Percentiles rank a stretch among this genome's conserved stretches.
These are phyloP conservation scores for Hippophae gyantsensis DNA, from an alignment of 306 rosid species.

Conservation along the genomic window DNA sequence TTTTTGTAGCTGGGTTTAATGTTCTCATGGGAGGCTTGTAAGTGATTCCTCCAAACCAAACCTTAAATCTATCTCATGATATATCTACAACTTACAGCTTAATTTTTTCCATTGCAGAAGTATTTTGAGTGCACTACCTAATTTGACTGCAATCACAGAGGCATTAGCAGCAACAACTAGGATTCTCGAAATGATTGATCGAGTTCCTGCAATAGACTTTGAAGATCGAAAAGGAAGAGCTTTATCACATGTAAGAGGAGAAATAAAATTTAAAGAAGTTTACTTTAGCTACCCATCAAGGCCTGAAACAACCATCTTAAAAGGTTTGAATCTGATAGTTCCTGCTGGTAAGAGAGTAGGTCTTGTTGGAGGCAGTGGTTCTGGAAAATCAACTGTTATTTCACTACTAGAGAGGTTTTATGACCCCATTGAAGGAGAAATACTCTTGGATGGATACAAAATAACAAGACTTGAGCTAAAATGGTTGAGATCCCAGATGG, in stretches of 20 bases:
- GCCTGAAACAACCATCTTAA: slow-evolving; percentile 52
- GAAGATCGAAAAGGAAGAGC: slow-evolving; percentile 72
- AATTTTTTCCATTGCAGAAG: slow-evolving; percentile 46
- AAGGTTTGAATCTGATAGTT: slow-evolving; percentile 54
- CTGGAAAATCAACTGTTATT: slow-evolving; percentile 78
- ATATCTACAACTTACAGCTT: background rate
- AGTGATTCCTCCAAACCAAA: slow-evolving; percentile 28
- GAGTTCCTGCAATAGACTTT: slow-evolving; percentile 51
- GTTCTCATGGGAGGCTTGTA: slow-evolving; percentile 94
- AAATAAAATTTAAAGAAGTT: slow-evolving; percentile 48
- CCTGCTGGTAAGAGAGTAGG: slow-evolving; percentile 77
- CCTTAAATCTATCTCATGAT: slow-evolving; percentile 1
- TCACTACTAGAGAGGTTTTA: slow-evolving; percentile 82
- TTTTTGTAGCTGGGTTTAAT: slow-evolving; percentile 75
- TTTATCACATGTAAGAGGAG: slow-evolving; percentile 73
- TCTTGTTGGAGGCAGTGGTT: slow-evolving; percentile 84
- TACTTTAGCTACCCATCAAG: slow-evolving; percentile 68
- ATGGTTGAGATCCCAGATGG: slow-evolving; percentile 85
- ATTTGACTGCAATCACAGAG: slow-evolving; percentile 67
- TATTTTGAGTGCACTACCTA: slow-evolving; percentile 78
- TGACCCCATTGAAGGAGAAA: slow-evolving; percentile 71
- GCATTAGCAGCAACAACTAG: slow-evolving; percentile 60
- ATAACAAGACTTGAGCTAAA: slow-evolving; percentile 59
- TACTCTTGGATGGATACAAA: slow-evolving; percentile 69
- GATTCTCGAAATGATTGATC: slow-evolving; percentile 62